phyloP scores from a whole-genome alignment of 169 alveolate genomes.

The Theileria equi region DNA sequence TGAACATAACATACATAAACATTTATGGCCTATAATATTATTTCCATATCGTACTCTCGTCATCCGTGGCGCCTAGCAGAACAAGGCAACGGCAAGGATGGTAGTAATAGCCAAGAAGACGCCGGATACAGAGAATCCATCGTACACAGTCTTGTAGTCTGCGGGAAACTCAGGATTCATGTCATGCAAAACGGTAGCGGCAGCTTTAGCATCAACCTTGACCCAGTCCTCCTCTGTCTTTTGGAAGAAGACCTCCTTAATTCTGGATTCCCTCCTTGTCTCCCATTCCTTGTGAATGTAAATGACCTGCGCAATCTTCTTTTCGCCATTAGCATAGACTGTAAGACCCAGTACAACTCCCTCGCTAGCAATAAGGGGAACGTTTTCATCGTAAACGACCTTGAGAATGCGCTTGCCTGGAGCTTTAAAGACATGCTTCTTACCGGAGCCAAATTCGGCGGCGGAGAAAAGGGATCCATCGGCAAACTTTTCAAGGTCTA shows the following conservation, averaged over 20 bases:
- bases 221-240: background rate
- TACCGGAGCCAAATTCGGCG: constrained; percentile 6
- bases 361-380: background rate
- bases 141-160: constrained; percentile 8
- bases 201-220: background rate
- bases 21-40: no score
- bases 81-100: no score
- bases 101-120: constrained; percentile 4
- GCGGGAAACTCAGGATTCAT: background rate
- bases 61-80: no score
- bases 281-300: background rate
- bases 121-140: constrained; percentile 2
- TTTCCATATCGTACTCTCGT: no score
- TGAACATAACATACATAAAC: no score
- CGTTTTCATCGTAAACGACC: constrained; percentile 2
- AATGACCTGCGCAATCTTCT: background rate
- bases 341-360: background rate
- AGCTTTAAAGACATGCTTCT: constrained; percentile 4
- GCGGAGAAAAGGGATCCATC: no score
- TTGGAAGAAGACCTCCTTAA: constrained; percentile 11
- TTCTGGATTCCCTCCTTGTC: background rate
- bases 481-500: constrained; percentile 4
- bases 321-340: background rate
- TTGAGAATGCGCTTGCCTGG: no score
- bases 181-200: constrained; percentile 6